A percentile compares a stretch with the other conserved stretches of the same genome.
phyloP scores from a whole-genome alignment of 1,284 basidiomycete species.

The Sphaerobolus stellatus region DNA sequence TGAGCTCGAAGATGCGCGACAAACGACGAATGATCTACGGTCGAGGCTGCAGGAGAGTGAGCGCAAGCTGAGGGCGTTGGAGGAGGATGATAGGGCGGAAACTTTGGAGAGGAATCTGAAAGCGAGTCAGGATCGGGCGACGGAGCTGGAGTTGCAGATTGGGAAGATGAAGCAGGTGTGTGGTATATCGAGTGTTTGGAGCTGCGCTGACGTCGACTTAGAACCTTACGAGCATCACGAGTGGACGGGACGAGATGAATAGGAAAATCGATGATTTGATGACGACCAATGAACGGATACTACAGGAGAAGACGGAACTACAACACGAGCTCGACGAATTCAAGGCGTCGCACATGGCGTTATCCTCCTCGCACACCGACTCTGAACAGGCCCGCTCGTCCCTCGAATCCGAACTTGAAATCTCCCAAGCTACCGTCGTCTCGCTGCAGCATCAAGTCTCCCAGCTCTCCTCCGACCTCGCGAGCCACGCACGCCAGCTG shows the following conservation, averaged over 20 bases:
- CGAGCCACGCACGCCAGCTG: constrained; percentile 52
- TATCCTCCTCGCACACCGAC: constrained; percentile 43
- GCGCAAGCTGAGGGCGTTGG: constrained; percentile 62
- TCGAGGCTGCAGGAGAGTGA: constrained; percentile 53
- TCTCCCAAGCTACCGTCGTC: constrained; percentile 43
- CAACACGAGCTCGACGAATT: constrained; percentile 41
- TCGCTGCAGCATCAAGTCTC: constrained; percentile 59
- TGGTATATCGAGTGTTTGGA: background rate
- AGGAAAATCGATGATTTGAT: constrained; percentile 41
- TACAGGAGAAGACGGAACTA: constrained; percentile 45
- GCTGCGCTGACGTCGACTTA: constrained; percentile 27
- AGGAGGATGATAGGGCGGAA: constrained; percentile 79
- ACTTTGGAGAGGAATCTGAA: constrained; percentile 66
- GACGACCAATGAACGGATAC: constrained; percentile 46
- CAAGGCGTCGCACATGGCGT: constrained; percentile 41
- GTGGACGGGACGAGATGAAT: constrained; percentile 58
- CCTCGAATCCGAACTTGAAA: constrained; percentile 47
- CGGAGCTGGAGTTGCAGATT: constrained; percentile 76
- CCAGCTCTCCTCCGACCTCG: constrained; percentile 53
- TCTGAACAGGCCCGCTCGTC: constrained; percentile 48
- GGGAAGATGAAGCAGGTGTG: constrained; percentile 72
- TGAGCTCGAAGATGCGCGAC: constrained; percentile 61
- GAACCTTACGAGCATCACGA: constrained; percentile 56
- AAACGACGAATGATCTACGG: constrained; percentile 52
- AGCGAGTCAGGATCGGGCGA: constrained; percentile 75